Evolutionary conservation across 2,329 filamentous ascomycete species (phyloP), one percentile per base, ranked within the genome.

Genomic region (Endocalyx cinctus): DNA sequence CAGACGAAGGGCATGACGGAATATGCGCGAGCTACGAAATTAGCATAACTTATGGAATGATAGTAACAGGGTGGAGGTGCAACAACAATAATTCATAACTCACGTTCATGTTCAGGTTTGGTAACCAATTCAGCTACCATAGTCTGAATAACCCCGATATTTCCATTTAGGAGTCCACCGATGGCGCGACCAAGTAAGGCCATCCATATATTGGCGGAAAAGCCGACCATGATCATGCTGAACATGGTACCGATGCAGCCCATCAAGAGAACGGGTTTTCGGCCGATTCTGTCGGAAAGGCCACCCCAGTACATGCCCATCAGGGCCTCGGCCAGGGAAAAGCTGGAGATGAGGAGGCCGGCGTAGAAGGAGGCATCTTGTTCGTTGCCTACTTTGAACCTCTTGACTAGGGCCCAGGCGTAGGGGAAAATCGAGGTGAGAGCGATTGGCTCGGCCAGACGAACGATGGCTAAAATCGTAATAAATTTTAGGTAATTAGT

Each of bases 1-100:
- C 89, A 96, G 6, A 95, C 84, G 53, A 95, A 95, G 1, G 89
- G 89, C 87, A 96, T 94, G 27, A 95, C 77, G 3, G 87, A 80
- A 58, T 89, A 95, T 17, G 89, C 89, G 41, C 83, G 79, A 38
- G 87, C 84, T 87, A 33, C 25, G 29, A 41, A 17, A 46, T 50
- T 41, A 54, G 49, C 37, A 32, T 17, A 27, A 23, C 25, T n/a
- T n/a, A n/a, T n/a, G n/a, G n/a, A n/a, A n/a, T n/a, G n/a, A n/a
- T n/a, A n/a, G n/a, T n/a, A n/a, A n/a, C n/a, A n/a, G n/a, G n/a
- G n/a, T n/a, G n/a, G n/a, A n/a, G n/a, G n/a, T n/a, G n/a, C n/a
- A n/a, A n/a, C n/a, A n/a, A n/a, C n/a, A n/a, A n/a, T n/a, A n/a
- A n/a, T n/a, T n/a, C n/a, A n/a, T 27, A 17, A n/a, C 4, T 10